Evolutionary conservation across 1,284 basidiomycete species (phyloP).

Genomic region (Melampsora larici-populina): DNA sequence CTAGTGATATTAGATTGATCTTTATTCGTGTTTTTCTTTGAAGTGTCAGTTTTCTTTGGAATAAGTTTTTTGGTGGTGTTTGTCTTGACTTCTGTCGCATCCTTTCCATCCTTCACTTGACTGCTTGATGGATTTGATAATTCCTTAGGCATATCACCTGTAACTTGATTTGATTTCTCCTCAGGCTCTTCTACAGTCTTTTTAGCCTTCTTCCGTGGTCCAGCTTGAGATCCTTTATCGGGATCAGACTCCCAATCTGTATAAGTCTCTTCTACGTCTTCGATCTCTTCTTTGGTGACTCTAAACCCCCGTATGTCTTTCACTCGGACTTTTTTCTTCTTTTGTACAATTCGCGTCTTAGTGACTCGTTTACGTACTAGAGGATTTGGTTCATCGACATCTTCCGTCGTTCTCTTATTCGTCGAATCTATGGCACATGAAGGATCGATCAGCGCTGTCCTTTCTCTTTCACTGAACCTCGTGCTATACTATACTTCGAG

Average conservation of each 20-base stretch:
- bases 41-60: background rate
- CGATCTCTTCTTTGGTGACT: constrained; percentile 37
- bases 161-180: background rate
- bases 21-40: background rate
- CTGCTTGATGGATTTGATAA: background rate
- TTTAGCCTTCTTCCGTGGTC: background rate
- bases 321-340: constrained; percentile 34
- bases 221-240: background rate
- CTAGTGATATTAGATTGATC: background rate
- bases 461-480: background rate
- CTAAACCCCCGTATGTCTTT: constrained; percentile 35
- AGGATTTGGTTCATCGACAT: background rate
- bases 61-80: background rate
- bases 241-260: constrained; percentile 27
- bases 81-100: background rate
- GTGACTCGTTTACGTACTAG: constrained; percentile 19
- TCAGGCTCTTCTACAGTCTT: background rate
- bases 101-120: background rate
- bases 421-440: background rate
- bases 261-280: constrained; percentile 39
- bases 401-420: background rate
- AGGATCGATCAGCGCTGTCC: background rate
- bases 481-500: background rate
- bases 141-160: background rate
- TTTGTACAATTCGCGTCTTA: constrained; percentile 37